Conservation (phyloP, 805 yeast species). For the Barnettozyma salicaria region DNA sequence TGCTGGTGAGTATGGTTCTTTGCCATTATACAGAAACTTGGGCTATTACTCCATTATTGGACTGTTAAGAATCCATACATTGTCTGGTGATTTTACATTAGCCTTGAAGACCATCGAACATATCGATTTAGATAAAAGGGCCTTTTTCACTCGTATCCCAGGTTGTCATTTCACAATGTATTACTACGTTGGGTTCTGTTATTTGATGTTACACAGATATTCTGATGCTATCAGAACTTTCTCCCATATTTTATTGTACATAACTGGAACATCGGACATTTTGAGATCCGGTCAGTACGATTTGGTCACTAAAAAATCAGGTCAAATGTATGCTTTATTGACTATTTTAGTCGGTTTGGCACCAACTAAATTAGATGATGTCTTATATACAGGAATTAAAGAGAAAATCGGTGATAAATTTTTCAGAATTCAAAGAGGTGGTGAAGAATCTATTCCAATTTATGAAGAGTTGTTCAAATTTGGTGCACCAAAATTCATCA, state of each 20-base stretch:
- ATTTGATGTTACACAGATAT: slow-evolving; percentile 44
- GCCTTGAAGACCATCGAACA: slow-evolving; percentile 44
- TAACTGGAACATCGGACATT: slow-evolving; percentile 40
- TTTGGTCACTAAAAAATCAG: slow-evolving; percentile 40
- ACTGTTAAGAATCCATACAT: slow-evolving; percentile 42
- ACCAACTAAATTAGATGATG: slow-evolving; percentile 43
- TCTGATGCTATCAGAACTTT: slow-evolving; percentile 45
- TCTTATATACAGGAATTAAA: slow-evolving; percentile 36
- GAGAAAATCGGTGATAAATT: slow-evolving; percentile 44
- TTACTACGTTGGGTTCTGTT: slow-evolving; percentile 46
- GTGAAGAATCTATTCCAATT: slow-evolving; percentile 34
- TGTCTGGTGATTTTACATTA: slow-evolving; percentile 43
- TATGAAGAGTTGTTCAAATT: slow-evolving; percentile 42
- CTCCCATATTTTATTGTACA: slow-evolving; percentile 40
- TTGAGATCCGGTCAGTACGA: slow-evolving; percentile 40
- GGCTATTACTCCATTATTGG: slow-evolving; percentile 47
- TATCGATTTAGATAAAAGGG: slow-evolving; percentile 40
- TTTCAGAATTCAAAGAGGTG: slow-evolving; percentile 36
- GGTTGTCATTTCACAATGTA: slow-evolving; percentile 46
- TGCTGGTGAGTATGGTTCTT: slow-evolving; percentile 40
- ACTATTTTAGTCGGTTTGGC: slow-evolving; percentile 40
- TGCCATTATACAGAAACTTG: slow-evolving; percentile 38
- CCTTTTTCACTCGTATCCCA: slow-evolving; percentile 41
- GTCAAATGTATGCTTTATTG: slow-evolving; percentile 45
- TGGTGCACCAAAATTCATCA: slow-evolving; percentile 45